These are phyloP conservation scores for Arthrobotrys entomopaga DNA, from an alignment of 2,329 filamentous ascomycete genomes.

Conservation along the genomic window DNA sequence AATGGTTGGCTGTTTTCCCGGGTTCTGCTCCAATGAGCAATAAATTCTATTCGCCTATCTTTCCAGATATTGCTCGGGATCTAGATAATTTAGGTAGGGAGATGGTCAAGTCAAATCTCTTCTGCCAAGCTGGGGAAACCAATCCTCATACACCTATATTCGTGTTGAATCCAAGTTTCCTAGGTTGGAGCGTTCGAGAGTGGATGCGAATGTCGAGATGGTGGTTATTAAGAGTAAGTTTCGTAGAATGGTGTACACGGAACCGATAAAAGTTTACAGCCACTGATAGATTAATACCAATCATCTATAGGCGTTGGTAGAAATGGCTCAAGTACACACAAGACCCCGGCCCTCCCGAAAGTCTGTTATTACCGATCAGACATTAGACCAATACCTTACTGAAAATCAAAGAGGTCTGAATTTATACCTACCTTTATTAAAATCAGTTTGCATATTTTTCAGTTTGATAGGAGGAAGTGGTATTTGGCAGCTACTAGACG, in stretches of 20 bases:
- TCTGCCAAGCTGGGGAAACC: neutral
- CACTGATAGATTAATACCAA: neutral
- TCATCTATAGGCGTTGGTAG: too few species aligned
- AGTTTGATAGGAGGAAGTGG: slow-evolving; percentile 19
- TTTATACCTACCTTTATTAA: slow-evolving; percentile 28
- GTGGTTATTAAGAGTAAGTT: slow-evolving; percentile 39
- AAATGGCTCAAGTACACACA: too few species aligned
- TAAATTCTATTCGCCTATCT: slow-evolving; percentile 6
- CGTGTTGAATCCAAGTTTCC: slow-evolving; percentile 13
- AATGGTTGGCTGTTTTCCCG: slow-evolving; percentile 24
- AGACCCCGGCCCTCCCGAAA: slow-evolving; percentile 2
- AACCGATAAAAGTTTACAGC: neutral
- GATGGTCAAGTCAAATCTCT: slow-evolving; percentile 25
- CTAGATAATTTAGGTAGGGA: slow-evolving; percentile 20
- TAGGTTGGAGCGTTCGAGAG: slow-evolving; percentile 28
- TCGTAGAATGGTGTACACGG: neutral
- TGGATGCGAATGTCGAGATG: slow-evolving; percentile 37
- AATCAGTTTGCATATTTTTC: slow-evolving; percentile 28
- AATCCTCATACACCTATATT: neutral
- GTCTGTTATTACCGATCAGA: slow-evolving; percentile 4
- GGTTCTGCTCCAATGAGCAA: neutral
- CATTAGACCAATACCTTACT: slow-evolving; percentile 7
- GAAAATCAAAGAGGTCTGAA: slow-evolving; percentile 17
- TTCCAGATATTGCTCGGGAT: slow-evolving; percentile 17
- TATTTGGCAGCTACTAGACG: slow-evolving; percentile 18